A percentile compares a stretch with the other conserved stretches of the same genome.
phyloP scores from a whole-genome alignment of 192 early-diverging fungal species.

The Obelidium mucronatum region DNA sequence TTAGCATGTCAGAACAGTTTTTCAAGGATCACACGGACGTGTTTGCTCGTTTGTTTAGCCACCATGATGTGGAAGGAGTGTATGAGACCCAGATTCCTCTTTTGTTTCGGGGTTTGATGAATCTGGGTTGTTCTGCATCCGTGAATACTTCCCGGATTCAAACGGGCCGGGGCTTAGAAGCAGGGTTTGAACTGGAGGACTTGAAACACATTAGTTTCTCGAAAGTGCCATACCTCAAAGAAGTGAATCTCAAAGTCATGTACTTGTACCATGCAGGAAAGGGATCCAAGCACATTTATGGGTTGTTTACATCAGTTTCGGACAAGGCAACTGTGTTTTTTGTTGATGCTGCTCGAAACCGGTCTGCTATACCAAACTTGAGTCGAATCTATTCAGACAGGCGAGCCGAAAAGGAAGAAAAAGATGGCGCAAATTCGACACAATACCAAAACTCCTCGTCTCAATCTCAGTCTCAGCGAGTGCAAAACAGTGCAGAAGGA shows the following conservation, averaged over 20 bases:
- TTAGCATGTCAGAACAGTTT: conserved; percentile 80
- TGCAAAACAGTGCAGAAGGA: neutral
- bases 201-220: conserved; percentile 40
- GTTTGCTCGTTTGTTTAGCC: conserved; percentile 82
- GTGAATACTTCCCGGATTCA: conserved; percentile 36
- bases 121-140: conserved; percentile 70
- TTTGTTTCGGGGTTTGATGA: conserved; percentile 80
- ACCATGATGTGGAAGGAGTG: conserved; percentile 88
- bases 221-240: conserved; percentile 44
- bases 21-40: conserved; percentile 77
- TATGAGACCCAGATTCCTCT: conserved; percentile 93
- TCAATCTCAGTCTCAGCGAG: conserved; percentile 37
- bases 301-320: conserved; percentile 70
- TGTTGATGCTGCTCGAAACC: conserved; percentile 68
- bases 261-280: conserved; percentile 80
- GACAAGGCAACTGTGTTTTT: conserved; percentile 72
- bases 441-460: conserved; percentile 9
- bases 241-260: conserved; percentile 63
- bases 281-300: conserved; percentile 66
- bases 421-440: conserved; percentile 22
- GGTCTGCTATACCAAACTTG: conserved; percentile 77
- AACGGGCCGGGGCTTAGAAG: conserved; percentile 41
- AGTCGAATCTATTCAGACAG: conserved; percentile 70
- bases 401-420: conserved; percentile 24
- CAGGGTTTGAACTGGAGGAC: conserved; percentile 52